Base-by-base conservation (phyloP, 1,284 basidiomycete species). In the Mycena sp. region DNA sequence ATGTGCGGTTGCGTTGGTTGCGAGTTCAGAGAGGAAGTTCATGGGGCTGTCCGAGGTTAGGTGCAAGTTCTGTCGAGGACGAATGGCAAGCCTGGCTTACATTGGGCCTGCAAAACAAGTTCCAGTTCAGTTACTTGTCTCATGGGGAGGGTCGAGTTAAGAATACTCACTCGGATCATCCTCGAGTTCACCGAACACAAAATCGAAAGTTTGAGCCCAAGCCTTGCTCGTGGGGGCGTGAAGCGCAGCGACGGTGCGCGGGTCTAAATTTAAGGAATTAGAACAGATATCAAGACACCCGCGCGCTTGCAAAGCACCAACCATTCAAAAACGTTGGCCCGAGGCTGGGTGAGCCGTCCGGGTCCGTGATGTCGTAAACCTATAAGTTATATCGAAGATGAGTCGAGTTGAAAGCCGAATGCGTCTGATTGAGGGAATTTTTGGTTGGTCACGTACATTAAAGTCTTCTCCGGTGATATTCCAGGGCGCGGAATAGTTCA, bases 221-320 rank as follows among this genome's bases (percentile, higher is more conserved):
- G 87, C 79, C 75, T 87, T 86, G 79, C 86, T 89, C 4, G 85
- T 89, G 4, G 92, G 92, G 1, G 91, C 92, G 78, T 94, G 92
- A 25, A 94, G 80, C 0, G 92, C 93, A 41, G 85, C 80, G 41
- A 86, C 82, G 10, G 85, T 87, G 25, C 79, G 83, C 38, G 84
- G 81, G 75, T 92, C 91, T 91, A 69, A 10, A 44, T 11, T 11
- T 34, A 5, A 34, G 30, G 30, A 34, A 34, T 74, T 65, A 73
- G 16, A 16, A 37, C 18, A 4, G 13, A 34, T n/a, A n/a, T 30
- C n/a, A 22, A 57, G n/a, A 52, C 34, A 18, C 37, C 59, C 25
- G 13, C 2, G 20, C 41, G 30, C 30, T 38, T 20, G 9, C 7
- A 52, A 62, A 16, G 34, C 22, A 76, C 83, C 44, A 66, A 91